These are phyloP conservation scores for Auricularia cornea DNA, from an alignment of 768 basidiomycete genomes.

Conservation along the genomic window DNA sequence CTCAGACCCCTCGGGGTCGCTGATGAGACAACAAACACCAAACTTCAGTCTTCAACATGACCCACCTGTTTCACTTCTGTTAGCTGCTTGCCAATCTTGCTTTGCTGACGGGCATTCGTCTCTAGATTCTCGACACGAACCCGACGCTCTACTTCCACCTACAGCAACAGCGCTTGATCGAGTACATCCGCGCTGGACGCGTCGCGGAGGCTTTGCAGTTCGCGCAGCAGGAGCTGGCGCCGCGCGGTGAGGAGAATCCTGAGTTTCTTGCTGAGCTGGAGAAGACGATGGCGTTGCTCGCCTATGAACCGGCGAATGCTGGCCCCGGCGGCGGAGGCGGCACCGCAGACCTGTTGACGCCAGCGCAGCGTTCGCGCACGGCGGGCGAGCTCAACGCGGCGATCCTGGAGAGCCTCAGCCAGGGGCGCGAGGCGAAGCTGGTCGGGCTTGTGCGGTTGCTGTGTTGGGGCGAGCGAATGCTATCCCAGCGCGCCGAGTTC, in stretches of 20 bases:
- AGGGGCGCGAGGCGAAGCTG: slow-evolving; percentile 88
- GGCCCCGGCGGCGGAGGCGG: neutral
- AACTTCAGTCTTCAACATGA: slow-evolving; percentile 99
- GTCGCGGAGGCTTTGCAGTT: slow-evolving; percentile 78
- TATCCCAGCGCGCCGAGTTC: slow-evolving; percentile 73
- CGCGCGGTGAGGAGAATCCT: slow-evolving; percentile 89
- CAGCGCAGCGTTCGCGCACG: slow-evolving; percentile 87
- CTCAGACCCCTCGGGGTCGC: slow-evolving; percentile 69
- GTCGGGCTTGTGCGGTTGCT: slow-evolving; percentile 73
- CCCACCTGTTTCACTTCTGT: slow-evolving; percentile 23
- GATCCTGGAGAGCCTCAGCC: slow-evolving; percentile 84
- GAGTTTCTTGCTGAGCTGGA: slow-evolving; percentile 90
- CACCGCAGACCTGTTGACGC: slow-evolving; percentile 74
- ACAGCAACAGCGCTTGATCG: slow-evolving; percentile 93
- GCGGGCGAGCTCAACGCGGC: slow-evolving; percentile 94
- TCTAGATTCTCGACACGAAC: slow-evolving; percentile 92
- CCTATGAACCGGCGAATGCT: slow-evolving; percentile 49
- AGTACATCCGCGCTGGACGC: slow-evolving; percentile 77
- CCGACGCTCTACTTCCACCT: slow-evolving; percentile 90
- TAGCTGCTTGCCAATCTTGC: slow-evolving; percentile 1
- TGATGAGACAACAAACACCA: slow-evolving; percentile 68
- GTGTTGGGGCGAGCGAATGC: slow-evolving; percentile 78
- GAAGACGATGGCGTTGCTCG: slow-evolving; percentile 87
- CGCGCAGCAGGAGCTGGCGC: slow-evolving; percentile 90
- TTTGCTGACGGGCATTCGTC: slow-evolving; percentile 6